Evolutionary conservation across 1,284 basidiomycete species (phyloP), one percentile per base, ranked within the genome.

Genomic region (Cystobasidium slooffiae): DNA sequence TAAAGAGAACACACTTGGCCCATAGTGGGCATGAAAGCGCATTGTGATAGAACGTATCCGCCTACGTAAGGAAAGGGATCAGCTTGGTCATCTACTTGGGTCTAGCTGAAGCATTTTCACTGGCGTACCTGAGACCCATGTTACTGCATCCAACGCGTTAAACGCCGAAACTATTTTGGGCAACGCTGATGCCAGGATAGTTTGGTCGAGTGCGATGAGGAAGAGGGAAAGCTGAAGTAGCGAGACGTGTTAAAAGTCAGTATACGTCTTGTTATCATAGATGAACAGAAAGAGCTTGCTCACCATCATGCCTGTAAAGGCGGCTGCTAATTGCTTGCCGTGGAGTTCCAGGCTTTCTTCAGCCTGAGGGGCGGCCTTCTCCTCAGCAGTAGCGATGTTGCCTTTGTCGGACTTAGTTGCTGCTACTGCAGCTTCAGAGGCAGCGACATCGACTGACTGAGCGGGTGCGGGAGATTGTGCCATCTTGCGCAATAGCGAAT

Each of bases 141-240:
- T 81, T 6, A 85, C 80, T 75, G 84, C 75, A 37, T 82, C 81
- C 18, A 86, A 82, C 0, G 85, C 82, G 74, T 84, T 78, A 77
- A 85, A 87, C 44, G 80, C 78, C n/a, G 84, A 85, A 3, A 83
- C 82, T 66, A 84, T 83, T 46, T 81, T 81, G 1, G 81, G 82
- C 20, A 82, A 82, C 20, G 82, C 82, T 4, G 83, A 83, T 0
- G 83, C 82, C 77, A 85, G 80, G 76, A 84, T 84, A 14, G 84
- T 83, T 78, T 84, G 83, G 77, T 83, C 83, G 39, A 81, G 61
- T 10, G 69, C 69, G 43, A 72, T 72, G 49, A 65, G 59, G 62
- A 72, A 72, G 37, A 72, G 41, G 8, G 69, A 64, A 22, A 65
- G 46, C 67, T 69, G 56, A 44, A 7, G n/a, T 43, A 20, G n/a